Evolutionary conservation across 2,329 filamentous ascomycete genomes (phyloP).

Genomic region (Sporothrix luriei): DNA sequence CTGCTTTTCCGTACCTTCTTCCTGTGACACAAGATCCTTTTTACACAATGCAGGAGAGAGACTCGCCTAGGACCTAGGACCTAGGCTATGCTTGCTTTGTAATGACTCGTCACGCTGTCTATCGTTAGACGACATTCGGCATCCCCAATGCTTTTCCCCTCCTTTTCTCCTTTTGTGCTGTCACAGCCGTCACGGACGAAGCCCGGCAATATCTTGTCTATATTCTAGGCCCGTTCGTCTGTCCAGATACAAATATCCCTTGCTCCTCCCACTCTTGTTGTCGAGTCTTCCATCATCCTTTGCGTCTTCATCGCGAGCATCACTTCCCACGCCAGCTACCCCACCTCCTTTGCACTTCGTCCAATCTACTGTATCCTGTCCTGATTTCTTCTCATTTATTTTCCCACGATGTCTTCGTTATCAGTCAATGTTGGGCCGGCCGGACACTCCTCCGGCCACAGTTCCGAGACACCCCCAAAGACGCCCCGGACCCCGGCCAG

Average conservation of each 20-base stretch:
- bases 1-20: not conserved
- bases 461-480: constrained; percentile 25
- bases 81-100: constrained; percentile 21
- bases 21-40: constrained; percentile 7
- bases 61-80: not conserved
- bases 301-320: not conserved
- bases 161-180: not conserved
- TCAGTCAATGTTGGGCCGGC: constrained; percentile 12
- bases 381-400: not conserved
- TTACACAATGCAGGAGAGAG: not conserved
- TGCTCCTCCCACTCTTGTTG: not conserved
- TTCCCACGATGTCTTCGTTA: constrained; percentile 12
- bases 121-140: not conserved
- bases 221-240: not conserved
- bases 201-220: not conserved
- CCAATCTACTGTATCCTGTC: not conserved
- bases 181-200: not conserved
- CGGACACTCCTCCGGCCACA: not conserved
- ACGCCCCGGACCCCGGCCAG: constrained; percentile 9
- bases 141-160: not conserved
- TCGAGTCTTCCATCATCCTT: not conserved
- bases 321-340: not conserved
- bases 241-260: constrained; percentile 9
- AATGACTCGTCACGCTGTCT: constrained; percentile 13
- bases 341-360: not conserved